Evolutionary conservation across 2,329 filamentous ascomycete genomes (phyloP), one percentile per base, ranked within the genome.

Genomic region (Neophaeococcomyces aloes): DNA sequence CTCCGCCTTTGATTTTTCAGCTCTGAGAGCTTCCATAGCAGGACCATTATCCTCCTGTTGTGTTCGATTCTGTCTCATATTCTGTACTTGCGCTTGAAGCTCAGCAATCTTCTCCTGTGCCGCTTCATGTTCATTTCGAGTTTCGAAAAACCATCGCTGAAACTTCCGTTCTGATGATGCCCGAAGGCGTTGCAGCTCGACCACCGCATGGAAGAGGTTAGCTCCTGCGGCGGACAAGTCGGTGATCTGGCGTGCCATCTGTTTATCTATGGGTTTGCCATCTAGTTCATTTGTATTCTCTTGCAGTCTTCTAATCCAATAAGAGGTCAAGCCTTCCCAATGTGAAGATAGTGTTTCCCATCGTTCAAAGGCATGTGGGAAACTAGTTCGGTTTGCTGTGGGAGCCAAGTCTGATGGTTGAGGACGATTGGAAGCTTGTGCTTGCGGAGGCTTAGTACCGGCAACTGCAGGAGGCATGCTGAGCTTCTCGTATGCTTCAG

Each of bases 131-230:
- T 96, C 88, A 25, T 81, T 76, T 40, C 88, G 76, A 6, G 88
- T 94, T 61, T 98, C 91, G 55, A 94, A 94, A 65, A 96, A 96
- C 91, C 91, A 98, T 39, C 91, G 78, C 65, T 98, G 91, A 56
- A 98, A 98, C 61, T 96, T 96, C 51, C 91, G 80, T 64, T 98
- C 91, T 0, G 89, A 96, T 44, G 87, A 94, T 29, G 91, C 91
- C 33, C 91, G 83, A 19, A 98, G 72, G 23, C 91, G 81, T 62
- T 98, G 91, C 35, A 98, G 70, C 63, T 98, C 91, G 3, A 98
- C 91, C 0, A 98, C 88, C 7, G 91, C 91, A 61, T 98, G 91
- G 62, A 98, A 98, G 0, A 98, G 72, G 55, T 98, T 98, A 4
- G 91, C 91, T 10, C 91, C 91, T 1, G 91, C 91, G 6, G 91